Evolutionary conservation across 805 yeast genomes (phyloP), one percentile per base, ranked within the genome.

Genomic region (Candida schatavii): DNA sequence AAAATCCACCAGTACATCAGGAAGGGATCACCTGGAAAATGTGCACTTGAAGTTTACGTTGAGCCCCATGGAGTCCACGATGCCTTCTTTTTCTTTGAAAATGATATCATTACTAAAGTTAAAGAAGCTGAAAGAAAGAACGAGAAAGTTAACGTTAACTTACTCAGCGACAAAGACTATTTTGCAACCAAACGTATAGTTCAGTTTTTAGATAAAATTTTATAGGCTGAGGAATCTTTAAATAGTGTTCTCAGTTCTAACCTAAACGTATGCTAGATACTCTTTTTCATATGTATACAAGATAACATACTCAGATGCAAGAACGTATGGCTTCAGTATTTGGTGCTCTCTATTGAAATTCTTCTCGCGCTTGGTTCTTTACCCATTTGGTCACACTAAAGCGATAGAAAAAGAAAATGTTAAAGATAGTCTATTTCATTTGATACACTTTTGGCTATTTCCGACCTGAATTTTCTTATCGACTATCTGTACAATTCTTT

Each of bases 61-160:
- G 70, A 66, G 40, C 70, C 71, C 2, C 62, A 64, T 67, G 71
- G 71, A 9, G 47, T 61, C 37, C 71, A 66, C 50, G 71, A 64
- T 45, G 39, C 59, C 1, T 27, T 43, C 3, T 55, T 64, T 29
- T 55, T 58, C 38, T 52, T 61, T 41, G 71, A 66, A 40, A 46
- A 54, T 43, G 50, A 47, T n/a, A 22, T 52, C 9, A 27, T 54
- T 21, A 27, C 43, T 2, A 35, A 42, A 17, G 25, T 51, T 18
- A 15, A 31, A 21, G 21, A 18, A 13, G 35, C 26, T 19, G 41
- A 37, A 13, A 36, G 37, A 23, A 18, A 28, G 7, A 20, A 11
- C 18, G 13, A 19, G 15, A 14, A 4, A 4, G 7, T 35, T 15
- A 19, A 15, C 5, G 27, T 35, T n/a, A 19, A 19, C 29, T 11